phyloP scores from a whole-genome alignment of 192 early-diverging fungal genomes.

The Coemansia sp. region DNA sequence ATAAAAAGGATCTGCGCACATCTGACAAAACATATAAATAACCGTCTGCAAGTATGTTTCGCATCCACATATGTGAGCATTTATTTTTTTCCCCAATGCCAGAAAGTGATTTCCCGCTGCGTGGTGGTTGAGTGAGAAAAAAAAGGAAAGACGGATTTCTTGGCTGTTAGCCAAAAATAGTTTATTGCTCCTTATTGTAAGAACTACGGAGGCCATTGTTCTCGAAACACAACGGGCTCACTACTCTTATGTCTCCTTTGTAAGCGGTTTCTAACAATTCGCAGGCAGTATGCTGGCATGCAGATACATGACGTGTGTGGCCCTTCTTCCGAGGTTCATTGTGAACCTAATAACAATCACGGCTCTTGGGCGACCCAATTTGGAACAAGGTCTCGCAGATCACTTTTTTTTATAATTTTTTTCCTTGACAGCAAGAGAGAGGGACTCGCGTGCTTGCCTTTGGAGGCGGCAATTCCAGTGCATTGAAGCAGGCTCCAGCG shows the following conservation, averaged over 20 bases:
- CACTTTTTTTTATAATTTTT: background rate
- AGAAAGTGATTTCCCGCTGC: background rate
- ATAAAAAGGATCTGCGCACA: background rate
- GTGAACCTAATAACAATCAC: background rate
- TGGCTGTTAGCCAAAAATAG: background rate
- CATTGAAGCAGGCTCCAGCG: background rate
- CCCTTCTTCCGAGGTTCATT: background rate
- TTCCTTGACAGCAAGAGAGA: background rate
- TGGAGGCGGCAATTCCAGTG: constrained; percentile 2
- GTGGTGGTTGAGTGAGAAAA: background rate
- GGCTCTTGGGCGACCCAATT: background rate
- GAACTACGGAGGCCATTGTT: background rate
- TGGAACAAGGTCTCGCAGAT: background rate
- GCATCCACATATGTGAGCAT: constrained; percentile 1
- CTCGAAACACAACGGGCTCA: background rate
- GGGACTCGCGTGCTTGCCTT: background rate
- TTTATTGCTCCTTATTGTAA: background rate
- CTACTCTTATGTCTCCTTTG: background rate
- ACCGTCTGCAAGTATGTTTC: background rate
- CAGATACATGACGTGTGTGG: constrained; percentile 1
- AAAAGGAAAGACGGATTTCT: background rate
- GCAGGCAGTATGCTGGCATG: constrained; percentile 4
- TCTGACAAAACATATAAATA: background rate
- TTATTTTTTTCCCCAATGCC: background rate
- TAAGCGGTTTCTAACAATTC: background rate